A percentile compares a stretch with the other conserved stretches of the same genome.
Evolutionary conservation across 768 basidiomycete genomes (phyloP).

Genomic region (Pleurotus sapidus): DNA sequence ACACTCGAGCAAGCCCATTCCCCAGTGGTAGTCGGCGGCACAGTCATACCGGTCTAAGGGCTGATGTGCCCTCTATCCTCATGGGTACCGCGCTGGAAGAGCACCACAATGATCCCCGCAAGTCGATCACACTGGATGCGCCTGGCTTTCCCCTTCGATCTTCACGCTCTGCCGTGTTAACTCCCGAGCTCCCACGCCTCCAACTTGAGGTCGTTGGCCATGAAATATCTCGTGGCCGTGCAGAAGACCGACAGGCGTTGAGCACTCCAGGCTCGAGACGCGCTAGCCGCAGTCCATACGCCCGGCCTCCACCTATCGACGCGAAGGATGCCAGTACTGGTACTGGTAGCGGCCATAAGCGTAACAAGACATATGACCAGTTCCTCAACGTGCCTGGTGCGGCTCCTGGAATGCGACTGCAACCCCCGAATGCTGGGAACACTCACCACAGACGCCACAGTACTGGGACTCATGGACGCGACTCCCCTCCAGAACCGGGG

Average conservation of each 20-base stretch:
- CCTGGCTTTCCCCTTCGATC: not conserved
- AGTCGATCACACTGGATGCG: not conserved
- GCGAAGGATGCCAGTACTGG: not conserved
- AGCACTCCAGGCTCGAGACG: conserved; percentile 3
- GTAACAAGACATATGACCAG: conserved; percentile 7
- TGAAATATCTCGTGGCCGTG: not conserved
- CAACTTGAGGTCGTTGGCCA: not conserved
- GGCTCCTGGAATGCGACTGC: not conserved
- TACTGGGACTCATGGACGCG: conserved; percentile 1
- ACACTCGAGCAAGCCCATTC: not conserved
- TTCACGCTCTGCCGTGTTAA: not conserved
- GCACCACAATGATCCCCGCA: not conserved
- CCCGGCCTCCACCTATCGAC: not conserved
- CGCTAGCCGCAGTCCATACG: conserved; percentile 3
- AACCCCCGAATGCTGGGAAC: not conserved
- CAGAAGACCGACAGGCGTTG: not conserved
- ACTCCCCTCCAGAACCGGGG: not conserved
- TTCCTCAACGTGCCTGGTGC: conserved; percentile 2
- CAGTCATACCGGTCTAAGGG: conserved; percentile 4
- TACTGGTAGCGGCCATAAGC: not conserved
- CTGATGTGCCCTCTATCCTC: not conserved
- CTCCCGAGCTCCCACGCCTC: conserved; percentile 3
- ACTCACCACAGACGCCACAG: conserved; percentile 2
- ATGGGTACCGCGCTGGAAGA: not conserved
- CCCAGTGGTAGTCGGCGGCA: not conserved